These are phyloP conservation scores for Gentiana macrophylla DNA, from an alignment of 257 asterid genomes.

Conservation along the genomic window DNA sequence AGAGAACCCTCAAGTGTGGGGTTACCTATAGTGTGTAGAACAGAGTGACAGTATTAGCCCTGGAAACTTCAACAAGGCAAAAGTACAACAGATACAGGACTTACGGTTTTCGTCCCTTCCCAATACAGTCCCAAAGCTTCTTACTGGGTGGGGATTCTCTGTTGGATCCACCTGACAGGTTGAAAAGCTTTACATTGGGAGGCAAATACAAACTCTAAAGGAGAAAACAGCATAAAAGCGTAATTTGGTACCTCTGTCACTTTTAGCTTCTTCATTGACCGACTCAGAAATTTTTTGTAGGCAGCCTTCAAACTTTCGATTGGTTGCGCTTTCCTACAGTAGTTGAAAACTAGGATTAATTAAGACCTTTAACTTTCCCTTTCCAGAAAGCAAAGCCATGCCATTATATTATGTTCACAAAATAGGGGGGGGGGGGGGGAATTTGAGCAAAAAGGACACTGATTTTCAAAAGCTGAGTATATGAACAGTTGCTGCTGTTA, in stretches of 20 bases:
- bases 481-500: no score
- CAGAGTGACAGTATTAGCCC: slow-evolving; percentile 8
- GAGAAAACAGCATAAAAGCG: slow-evolving; percentile 14
- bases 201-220: slow-evolving; percentile 2
- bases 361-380: not conserved
- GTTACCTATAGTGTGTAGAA: slow-evolving; percentile 40
- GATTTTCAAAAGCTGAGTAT: no score
- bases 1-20: slow-evolving; percentile 48
- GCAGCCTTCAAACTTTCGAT: slow-evolving; percentile 54
- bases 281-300: slow-evolving; percentile 54
- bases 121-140: slow-evolving; percentile 86
- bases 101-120: slow-evolving; percentile 45
- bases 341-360: not conserved
- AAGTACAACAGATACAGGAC: slow-evolving; percentile 9
- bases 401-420: not conserved
- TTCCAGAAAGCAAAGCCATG: not conserved
- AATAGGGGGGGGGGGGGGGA: not conserved
- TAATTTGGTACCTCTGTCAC: slow-evolving; percentile 39
- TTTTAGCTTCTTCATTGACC: slow-evolving; percentile 63
- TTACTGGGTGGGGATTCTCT: slow-evolving; percentile 46
- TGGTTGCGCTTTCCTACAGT: slow-evolving; percentile 71
- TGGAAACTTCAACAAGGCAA: not conserved
- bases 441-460: no score
- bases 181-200: slow-evolving; percentile 9
- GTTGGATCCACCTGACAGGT: slow-evolving; percentile 48